phyloP scores from a whole-genome alignment of 2,329 filamentous ascomycete species.

The Diaporthe destruens region DNA sequence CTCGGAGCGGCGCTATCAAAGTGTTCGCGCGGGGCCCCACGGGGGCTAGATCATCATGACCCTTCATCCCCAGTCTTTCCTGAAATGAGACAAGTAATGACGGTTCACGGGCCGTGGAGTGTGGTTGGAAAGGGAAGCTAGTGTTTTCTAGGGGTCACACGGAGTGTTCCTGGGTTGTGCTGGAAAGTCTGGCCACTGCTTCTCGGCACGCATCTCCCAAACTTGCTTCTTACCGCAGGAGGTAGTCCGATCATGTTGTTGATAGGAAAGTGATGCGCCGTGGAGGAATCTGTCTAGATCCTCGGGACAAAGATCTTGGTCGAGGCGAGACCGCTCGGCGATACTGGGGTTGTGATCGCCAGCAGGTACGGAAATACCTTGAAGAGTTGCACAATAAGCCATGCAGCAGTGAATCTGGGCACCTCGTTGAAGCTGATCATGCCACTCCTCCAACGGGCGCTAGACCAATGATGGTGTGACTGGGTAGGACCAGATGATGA shows the following conservation, averaged over 20 bases:
- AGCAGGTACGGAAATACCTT: background rate
- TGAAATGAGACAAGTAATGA: constrained; percentile 2
- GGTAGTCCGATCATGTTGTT: background rate
- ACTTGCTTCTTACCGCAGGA: background rate
- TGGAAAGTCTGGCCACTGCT: constrained; percentile 2
- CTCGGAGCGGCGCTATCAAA: background rate
- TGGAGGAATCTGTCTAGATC: constrained; percentile 5
- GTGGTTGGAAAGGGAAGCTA: constrained; percentile 10
- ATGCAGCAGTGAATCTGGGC: background rate
- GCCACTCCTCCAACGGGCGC: constrained; percentile 14
- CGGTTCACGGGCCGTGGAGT: constrained; percentile 28
- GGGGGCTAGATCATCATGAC: constrained; percentile 26
- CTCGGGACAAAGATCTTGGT: background rate
- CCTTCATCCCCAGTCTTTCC: constrained; percentile 2
- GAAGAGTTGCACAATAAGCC: background rate
- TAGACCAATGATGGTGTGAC: constrained; percentile 6
- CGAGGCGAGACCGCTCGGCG: background rate
- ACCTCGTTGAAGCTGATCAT: background rate
- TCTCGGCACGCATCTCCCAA: background rate
- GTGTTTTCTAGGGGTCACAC: constrained; percentile 5
- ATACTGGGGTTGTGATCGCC: background rate
- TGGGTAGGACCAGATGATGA: constrained; percentile 3
- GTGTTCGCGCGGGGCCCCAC: constrained; percentile 16
- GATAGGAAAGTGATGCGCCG: constrained; percentile 22
- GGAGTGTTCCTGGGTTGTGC: background rate